Evolutionary conservation across 441 rosid species (phyloP).

Genomic region (Euphorbia neoarborescens): DNA sequence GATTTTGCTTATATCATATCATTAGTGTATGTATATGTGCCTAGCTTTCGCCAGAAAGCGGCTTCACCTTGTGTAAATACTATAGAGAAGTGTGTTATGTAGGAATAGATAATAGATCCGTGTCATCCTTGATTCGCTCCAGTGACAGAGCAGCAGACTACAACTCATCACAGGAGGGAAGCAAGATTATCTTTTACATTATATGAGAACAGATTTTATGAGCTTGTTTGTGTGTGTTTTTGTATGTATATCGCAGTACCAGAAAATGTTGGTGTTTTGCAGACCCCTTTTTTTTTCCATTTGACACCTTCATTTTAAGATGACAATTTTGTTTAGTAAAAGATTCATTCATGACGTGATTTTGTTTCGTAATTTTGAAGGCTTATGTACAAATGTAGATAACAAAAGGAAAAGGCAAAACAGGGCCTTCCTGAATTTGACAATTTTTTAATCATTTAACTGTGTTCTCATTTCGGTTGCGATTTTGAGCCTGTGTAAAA

Average conservation of each 20-base stretch:
- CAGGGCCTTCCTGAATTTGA: no score
- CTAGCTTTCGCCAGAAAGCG: no score
- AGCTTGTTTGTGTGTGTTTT: neutral
- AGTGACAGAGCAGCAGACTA: neutral
- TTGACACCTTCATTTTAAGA: neutral
- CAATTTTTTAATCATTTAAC: no score
- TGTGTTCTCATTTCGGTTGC: no score
- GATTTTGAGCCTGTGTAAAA: no score
- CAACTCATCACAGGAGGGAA: neutral
- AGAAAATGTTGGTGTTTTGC: neutral
- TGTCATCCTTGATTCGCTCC: neutral
- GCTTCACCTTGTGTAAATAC: neutral
- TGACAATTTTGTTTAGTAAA: neutral
- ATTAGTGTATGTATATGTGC: neutral
- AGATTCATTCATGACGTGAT: neutral
- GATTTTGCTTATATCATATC: neutral
- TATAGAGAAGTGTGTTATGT: neutral
- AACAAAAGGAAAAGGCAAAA: no score
- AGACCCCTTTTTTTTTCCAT: neutral
- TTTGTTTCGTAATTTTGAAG: neutral
- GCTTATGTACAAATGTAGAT: no score
- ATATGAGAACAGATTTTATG: neutral
- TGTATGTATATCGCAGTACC: neutral
- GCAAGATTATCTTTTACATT: no score
- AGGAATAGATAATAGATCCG: neutral